Base-by-base conservation (phyloP, 1,139 yeast genomes). In the Yarrowia galli region DNA sequence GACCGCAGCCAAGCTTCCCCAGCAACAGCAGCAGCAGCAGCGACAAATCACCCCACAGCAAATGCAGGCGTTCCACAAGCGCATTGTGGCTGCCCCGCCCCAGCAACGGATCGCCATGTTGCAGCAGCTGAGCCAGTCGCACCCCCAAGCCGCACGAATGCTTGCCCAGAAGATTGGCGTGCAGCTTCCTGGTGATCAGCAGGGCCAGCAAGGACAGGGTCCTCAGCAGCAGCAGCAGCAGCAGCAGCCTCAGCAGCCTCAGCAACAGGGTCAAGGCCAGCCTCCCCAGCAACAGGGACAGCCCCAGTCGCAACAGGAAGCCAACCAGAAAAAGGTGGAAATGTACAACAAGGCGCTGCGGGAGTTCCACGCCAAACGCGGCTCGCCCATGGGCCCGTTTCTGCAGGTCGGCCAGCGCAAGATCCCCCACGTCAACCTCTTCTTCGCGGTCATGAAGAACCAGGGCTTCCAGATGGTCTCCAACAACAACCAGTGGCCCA, bases 91-190 rank as follows among this genome's bases (percentile, higher is more conserved):
- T 1, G 68, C 72, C 67, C 68, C 71, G 15, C 71, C 72, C 2
- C 73, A 72, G 38, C 73, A 73, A 49, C 74, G 72, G 48, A 73
- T 72, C 51, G 65, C 68, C 35, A 71, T 73, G 67, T 46, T 73
- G 43, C 70, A 71, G 66, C 64, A 71, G 32, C 65, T 73, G 45
- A 28, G 18, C 48, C 63, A 54, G 45, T 43, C 53, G 28, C 53
- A 65, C 23, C 64, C 65, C 20, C 64, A 65, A 25, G 63, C 63
- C 4, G 68, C 68, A 16, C 36, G 49, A 7, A 12, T 56, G 18
- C 35, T 65, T 9, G 68, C 68, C 16, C 53, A 54, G 43, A 54
- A 45, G 38, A 25, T 65, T 12, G 68, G 63, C 25, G 20, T 65
- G 12, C 48, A 54, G 40, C 56, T 65, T 9, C 68, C 66, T 16